Evolutionary conservation across 176 grass and related monocot species (phyloP), one percentile per base, ranked within the genome.

Genomic region (Aegilops umbellulata): DNA sequence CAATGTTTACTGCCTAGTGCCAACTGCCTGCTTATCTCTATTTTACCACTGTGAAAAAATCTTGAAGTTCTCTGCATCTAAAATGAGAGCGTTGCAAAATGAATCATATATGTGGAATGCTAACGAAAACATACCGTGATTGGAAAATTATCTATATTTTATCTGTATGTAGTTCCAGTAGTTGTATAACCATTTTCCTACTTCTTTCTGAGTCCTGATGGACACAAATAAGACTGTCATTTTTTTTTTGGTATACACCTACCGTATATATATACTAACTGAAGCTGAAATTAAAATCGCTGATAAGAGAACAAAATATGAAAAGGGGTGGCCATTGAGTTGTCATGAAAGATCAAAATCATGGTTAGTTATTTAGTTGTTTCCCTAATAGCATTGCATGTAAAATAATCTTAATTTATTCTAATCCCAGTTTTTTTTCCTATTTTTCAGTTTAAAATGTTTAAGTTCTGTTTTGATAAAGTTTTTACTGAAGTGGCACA

Each of bases 401-500:
- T 58, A 19, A 30, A 61, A 13, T 58, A 11, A 39, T 22, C 20
- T 74, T 76, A 3, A 19, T 79, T 11, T n/a, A 3, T 15, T 55
- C 24, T 20, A 22, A 58, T 58, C 19, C 55, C 41, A 58, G 55
- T 9, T 58, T 58, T 58, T 22, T 58, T 58, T 22, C 19, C 17
- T 24, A 15, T 25, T 25, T 30, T 29, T 1, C 51, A 55, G 3
- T 83, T 17, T 2, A 11, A 51, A 42, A 80, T 46, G 8, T 22
- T 16, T n/a, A 72, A 34, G 16, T 6, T 58, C 53, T 72, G 2
- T 60, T 81, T 46, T 4, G 38, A 10, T 6, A 10, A 22, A 82
- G 8, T 7, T 49, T 78, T 32, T 57, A 80, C 49, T 91, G 68
- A 90, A 76, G 17, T 53, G 39, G 8, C 51, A 60, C 8, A 69